Conservation (phyloP, 2,329 filamentous ascomycete genomes). For the Fusarium sulawesiense region DNA sequence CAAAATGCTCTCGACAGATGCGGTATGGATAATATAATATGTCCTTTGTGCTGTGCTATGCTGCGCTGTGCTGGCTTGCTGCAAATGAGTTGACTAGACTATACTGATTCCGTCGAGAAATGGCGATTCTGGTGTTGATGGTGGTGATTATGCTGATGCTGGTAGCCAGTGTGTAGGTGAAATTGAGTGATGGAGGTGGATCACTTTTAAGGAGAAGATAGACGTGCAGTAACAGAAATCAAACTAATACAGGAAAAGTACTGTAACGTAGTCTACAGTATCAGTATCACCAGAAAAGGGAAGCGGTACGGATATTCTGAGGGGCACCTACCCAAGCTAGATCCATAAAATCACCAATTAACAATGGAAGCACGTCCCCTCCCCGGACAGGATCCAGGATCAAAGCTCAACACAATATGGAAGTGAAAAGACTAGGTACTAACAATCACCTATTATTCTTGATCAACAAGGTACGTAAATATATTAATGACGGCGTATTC, state of each 20-base stretch:
- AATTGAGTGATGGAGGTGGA: not conserved
- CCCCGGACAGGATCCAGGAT: not conserved
- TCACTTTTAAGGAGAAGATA: not conserved
- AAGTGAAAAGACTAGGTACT: not conserved
- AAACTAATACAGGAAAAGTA: not conserved
- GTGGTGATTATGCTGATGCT: not conserved
- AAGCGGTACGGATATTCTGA: not conserved
- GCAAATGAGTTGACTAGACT: not conserved
- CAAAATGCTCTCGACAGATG: conserved; percentile 16
- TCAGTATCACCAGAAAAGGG: not conserved
- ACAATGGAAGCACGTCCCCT: conserved; percentile 12
- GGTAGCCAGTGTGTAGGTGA: not conserved
- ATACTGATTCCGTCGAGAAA: not conserved
- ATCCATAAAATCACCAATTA: conserved; percentile 23
- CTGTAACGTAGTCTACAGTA: not conserved
- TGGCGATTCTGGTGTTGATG: not conserved
- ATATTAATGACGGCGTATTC: not conserved
- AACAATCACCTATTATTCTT: not conserved
- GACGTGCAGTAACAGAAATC: not conserved
- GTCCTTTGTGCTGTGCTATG: not conserved
- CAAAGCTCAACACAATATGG: conserved; percentile 5
- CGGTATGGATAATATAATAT: conserved; percentile 1
- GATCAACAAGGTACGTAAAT: not conserved
- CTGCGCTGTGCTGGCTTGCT: not conserved
- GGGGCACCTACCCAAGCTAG: not conserved